Evolutionary conservation across 208 protist genomes (phyloP).

Genomic region (Zelonia costaricensis): DNA sequence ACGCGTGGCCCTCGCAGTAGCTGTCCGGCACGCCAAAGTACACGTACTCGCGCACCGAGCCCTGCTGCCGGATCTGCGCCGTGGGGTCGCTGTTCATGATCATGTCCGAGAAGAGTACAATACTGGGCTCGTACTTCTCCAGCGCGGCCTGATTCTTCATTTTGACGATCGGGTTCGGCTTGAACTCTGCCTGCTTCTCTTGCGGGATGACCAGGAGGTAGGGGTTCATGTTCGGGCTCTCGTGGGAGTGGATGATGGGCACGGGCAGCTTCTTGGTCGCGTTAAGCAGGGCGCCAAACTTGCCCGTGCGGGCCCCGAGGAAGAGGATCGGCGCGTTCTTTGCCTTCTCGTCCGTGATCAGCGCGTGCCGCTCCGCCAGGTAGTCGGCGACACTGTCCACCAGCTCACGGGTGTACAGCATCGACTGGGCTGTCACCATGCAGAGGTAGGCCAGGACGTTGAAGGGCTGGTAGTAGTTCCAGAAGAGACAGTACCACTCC

Average conservation of each 20-base stretch:
- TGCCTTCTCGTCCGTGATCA: constrained; percentile 59
- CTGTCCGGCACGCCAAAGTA: constrained; percentile 86
- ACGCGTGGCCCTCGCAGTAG: constrained; percentile 82
- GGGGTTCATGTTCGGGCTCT: constrained; percentile 85
- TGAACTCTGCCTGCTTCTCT: constrained; percentile 80
- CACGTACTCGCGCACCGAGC: constrained; percentile 82
- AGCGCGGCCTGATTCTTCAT: constrained; percentile 82
- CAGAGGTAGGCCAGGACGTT: constrained; percentile 75
- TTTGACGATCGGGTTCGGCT: constrained; percentile 77
- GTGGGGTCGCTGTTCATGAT: constrained; percentile 79
- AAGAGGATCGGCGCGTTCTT: constrained; percentile 87
- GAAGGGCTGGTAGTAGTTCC: constrained; percentile 89
- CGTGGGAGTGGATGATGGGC: constrained; percentile 76
- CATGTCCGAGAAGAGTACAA: constrained; percentile 88
- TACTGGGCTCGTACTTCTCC: constrained; percentile 86
- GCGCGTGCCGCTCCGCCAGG: constrained; percentile 66
- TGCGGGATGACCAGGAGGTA: constrained; percentile 86
- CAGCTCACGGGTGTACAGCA: constrained; percentile 70
- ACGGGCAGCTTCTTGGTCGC: constrained; percentile 77
- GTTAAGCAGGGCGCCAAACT: constrained; percentile 79
- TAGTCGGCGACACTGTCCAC: constrained; percentile 77
- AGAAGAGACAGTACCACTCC: constrained; percentile 90
- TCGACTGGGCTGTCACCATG: constrained; percentile 78
- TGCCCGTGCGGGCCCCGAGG: constrained; percentile 71
- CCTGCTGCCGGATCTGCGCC: constrained; percentile 71